These are phyloP conservation scores for Sicyos baderoa DNA, from an alignment of 306 rosid species.

Conservation along the genomic window DNA sequence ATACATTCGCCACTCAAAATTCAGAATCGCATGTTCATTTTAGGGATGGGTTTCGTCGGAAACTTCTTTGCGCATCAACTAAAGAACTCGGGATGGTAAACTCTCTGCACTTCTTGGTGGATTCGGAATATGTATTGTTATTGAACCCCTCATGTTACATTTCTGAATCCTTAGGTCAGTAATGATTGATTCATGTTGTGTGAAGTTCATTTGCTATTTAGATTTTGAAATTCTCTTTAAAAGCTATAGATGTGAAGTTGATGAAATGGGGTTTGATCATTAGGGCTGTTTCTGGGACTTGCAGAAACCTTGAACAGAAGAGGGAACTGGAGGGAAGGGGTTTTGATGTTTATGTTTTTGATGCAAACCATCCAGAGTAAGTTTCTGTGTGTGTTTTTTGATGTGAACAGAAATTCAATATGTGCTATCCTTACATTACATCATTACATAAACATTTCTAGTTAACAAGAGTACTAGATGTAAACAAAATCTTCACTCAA, in stretches of 20 bases:
- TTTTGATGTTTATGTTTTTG: slow-evolving; percentile 50
- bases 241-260: not conserved
- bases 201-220: no score
- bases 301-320: slow-evolving; percentile 55
- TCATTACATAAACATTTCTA: not conserved
- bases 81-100: slow-evolving; percentile 65
- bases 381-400: slow-evolving; percentile 14
- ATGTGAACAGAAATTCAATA: not conserved
- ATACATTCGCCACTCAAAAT: slow-evolving; percentile 18
- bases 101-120: not conserved
- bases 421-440: not conserved
- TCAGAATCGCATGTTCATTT: slow-evolving; percentile 46
- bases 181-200: not conserved
- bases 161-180: not conserved
- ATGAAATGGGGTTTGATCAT: not conserved
- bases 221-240: not conserved
- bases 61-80: slow-evolving; percentile 51
- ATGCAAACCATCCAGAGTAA: slow-evolving; percentile 69
- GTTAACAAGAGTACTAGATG: not conserved
- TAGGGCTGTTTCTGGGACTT: slow-evolving; percentile 70
- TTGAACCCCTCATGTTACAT: not conserved
- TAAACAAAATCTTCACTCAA: not conserved
- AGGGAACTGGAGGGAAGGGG: slow-evolving; percentile 56
- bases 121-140: not conserved
- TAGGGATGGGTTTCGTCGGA: slow-evolving; percentile 74